Conservation (phyloP, 2,329 filamentous ascomycete species). For the Thelonectria olida region DNA sequence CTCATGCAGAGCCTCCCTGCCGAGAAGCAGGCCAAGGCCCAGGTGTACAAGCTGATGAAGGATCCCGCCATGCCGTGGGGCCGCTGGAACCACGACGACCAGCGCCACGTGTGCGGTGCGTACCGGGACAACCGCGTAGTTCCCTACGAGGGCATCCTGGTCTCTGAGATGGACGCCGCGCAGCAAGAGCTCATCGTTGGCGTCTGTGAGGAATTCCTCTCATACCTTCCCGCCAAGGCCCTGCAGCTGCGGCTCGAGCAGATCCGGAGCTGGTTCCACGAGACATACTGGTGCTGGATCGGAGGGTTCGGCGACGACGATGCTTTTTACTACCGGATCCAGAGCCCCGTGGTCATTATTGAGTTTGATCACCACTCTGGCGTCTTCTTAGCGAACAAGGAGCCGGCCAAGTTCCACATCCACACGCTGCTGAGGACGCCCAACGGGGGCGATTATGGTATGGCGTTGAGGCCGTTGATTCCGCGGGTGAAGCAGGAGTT, state of each 20-base stretch:
- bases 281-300: conserved; percentile 86
- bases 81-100: conserved; percentile 83
- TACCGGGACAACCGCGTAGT: conserved; percentile 82
- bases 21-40: conserved; percentile 58
- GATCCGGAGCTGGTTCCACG: conserved; percentile 64
- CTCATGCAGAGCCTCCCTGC: conserved; percentile 72
- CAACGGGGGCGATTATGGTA: conserved; percentile 81
- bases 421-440: conserved; percentile 78
- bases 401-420: conserved; percentile 82
- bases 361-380: conserved; percentile 86
- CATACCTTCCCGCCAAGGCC: conserved; percentile 70
- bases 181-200: conserved; percentile 65
- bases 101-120: conserved; percentile 80
- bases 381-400: conserved; percentile 77
- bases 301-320: conserved; percentile 73
- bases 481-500: conserved; percentile 40
- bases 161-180: conserved; percentile 54
- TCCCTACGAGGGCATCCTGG: conserved; percentile 74
- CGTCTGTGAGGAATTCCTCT: conserved; percentile 71
- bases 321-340: conserved; percentile 80
- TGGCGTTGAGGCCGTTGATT: conserved; percentile 55
- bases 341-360: conserved; percentile 77
- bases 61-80: conserved; percentile 73
- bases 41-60: conserved; percentile 66
- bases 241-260: conserved; percentile 64